Percentiles rank a stretch among this genome's conserved stretches.
Conservation (phyloP, 2,329 filamentous ascomycete species). For the Sclerotinia trifoliorum region DNA sequence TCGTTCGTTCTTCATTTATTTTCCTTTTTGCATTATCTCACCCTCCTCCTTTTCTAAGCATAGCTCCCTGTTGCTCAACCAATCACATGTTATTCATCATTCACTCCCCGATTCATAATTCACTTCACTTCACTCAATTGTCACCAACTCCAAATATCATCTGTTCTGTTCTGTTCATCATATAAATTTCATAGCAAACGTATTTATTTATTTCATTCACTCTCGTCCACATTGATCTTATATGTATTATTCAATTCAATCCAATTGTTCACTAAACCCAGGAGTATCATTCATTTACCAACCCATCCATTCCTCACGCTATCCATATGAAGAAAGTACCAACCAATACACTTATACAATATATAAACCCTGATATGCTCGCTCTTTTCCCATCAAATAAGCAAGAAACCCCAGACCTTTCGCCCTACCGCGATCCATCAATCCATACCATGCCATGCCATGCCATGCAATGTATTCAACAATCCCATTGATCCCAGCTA, state of each 20-base stretch:
- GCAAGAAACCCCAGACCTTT: neutral
- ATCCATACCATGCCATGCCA: neutral
- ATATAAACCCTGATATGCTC: neutral
- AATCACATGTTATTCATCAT: no score
- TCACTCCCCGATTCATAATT: no score
- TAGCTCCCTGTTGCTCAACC: no score
- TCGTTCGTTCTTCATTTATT: no score
- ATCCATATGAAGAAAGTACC: neutral
- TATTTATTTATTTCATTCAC: no score
- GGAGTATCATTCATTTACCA: conserved; percentile 5
- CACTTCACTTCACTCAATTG: no score
- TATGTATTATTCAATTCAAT: neutral
- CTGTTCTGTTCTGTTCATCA: no score
- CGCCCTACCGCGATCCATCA: neutral
- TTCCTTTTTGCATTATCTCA: no score
- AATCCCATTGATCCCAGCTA: conserved; percentile 3
- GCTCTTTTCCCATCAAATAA: no score
- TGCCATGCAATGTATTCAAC: neutral
- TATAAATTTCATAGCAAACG: no score
- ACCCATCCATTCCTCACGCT: neutral
- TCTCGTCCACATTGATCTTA: neutral
- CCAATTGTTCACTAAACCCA: neutral
- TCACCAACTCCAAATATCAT: no score
- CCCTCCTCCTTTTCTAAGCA: no score
- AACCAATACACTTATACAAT: neutral